phyloP scores from a whole-genome alignment of 768 basidiomycete genomes.

The Fomitopsis serialis region DNA sequence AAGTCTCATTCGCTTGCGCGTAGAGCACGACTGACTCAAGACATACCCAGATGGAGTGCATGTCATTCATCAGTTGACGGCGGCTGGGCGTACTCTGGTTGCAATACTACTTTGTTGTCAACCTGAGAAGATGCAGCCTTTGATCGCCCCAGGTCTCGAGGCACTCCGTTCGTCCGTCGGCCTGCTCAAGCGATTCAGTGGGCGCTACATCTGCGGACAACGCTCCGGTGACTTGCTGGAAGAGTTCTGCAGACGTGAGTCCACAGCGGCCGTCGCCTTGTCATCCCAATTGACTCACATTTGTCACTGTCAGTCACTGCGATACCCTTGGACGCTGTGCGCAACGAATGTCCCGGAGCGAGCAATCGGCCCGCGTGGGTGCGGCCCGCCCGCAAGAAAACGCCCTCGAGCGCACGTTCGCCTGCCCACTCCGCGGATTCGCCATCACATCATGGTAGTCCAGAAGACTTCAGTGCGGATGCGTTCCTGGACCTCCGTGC shows the following conservation, averaged over 20 bases:
- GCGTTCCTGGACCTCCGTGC: constrained; percentile 49
- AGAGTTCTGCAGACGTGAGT: constrained; percentile 89
- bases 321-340: constrained; percentile 73
- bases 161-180: constrained; percentile 85
- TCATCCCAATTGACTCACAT: not conserved
- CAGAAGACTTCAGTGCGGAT: constrained; percentile 58
- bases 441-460: constrained; percentile 42
- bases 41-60: constrained; percentile 74
- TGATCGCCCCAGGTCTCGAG: constrained; percentile 80
- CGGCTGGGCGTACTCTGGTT: constrained; percentile 86
- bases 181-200: constrained; percentile 83
- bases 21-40: not conserved
- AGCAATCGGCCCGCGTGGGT: constrained; percentile 76
- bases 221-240: constrained; percentile 91
- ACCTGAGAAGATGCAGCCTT: constrained; percentile 63
- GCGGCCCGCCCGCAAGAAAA: constrained; percentile 80
- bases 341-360: constrained; percentile 44
- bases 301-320: constrained; percentile 57
- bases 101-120: constrained; percentile 87
- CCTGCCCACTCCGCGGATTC: constrained; percentile 23
- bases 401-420: constrained; percentile 42
- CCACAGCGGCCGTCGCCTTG: constrained; percentile 6
- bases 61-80: constrained; percentile 92
- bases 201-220: constrained; percentile 87
- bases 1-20: constrained; percentile 31